These are phyloP conservation scores for Syncephalastrum contaminatum DNA, from an alignment of 371 early-diverging fungal genomes.

Conservation along the genomic window DNA sequence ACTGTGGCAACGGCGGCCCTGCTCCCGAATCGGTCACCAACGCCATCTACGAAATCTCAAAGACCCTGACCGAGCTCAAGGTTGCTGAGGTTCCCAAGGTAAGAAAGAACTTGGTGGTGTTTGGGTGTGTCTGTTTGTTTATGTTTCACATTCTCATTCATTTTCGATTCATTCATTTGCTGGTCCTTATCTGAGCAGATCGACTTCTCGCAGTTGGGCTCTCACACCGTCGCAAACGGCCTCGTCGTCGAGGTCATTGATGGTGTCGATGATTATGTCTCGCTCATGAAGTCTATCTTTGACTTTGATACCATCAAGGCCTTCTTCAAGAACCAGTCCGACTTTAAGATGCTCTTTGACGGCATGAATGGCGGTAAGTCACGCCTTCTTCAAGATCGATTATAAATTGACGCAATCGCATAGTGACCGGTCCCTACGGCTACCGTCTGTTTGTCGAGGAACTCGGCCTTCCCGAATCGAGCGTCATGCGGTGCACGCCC, in stretches of 20 bases:
- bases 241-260: slow-evolving; percentile 87
- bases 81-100: slow-evolving; percentile 73
- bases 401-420: background rate
- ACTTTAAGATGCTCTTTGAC: slow-evolving; percentile 90
- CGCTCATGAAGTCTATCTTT: slow-evolving; percentile 87
- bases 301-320: slow-evolving; percentile 80
- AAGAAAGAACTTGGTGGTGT: slow-evolving; percentile 2
- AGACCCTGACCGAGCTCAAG: slow-evolving; percentile 67
- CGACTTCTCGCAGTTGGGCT: slow-evolving; percentile 76
- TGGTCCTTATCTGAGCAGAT: slow-evolving; percentile 40
- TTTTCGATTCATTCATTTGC: slow-evolving; percentile 1
- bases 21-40: slow-evolving; percentile 95
- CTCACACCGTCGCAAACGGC: slow-evolving; percentile 46
- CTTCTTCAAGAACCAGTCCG: slow-evolving; percentile 70
- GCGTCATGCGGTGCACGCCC: slow-evolving; percentile 85
- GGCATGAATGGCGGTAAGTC: slow-evolving; percentile 86
- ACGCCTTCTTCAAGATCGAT: background rate
- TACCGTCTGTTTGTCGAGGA: slow-evolving; percentile 85
- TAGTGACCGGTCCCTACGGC: slow-evolving; percentile 95
- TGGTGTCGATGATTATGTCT: slow-evolving; percentile 86
- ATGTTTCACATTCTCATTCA: background rate
- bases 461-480: slow-evolving; percentile 79
- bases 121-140: background rate
- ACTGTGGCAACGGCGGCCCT: slow-evolving; percentile 93
- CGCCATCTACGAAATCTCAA: slow-evolving; percentile 80